Percentiles rank a stretch among this genome's conserved stretches.
These are phyloP conservation scores for Magnolia kwangsiensis DNA, from an alignment of 164 flowering plant species.

Conservation along the genomic window DNA sequence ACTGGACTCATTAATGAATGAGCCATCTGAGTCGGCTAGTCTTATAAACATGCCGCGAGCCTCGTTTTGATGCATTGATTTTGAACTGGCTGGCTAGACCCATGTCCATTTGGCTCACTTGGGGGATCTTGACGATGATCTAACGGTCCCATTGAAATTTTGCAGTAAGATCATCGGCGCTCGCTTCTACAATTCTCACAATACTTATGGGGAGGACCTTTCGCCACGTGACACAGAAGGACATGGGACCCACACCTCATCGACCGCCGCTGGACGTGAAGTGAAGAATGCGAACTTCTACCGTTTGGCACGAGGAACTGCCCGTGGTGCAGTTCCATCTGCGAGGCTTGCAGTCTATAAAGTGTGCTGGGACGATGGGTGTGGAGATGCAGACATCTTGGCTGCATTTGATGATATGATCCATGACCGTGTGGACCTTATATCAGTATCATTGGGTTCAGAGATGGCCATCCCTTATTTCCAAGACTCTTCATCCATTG, in stretches of 20 bases:
- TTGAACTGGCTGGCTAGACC: neutral
- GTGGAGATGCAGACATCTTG: conserved; percentile 62
- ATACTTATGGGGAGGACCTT: neutral
- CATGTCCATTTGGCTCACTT: neutral
- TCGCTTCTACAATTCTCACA: neutral
- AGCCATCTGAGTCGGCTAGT: neutral
- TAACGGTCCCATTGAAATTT: neutral
- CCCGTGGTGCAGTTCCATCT: conserved; percentile 71
- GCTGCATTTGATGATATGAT: conserved; percentile 77
- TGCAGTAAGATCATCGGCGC: conserved; percentile 52
- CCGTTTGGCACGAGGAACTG: conserved; percentile 64
- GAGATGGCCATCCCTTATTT: conserved; percentile 11
- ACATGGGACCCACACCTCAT: conserved; percentile 87
- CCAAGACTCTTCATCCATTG: conserved; percentile 46
- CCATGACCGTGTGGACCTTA: conserved; percentile 74
- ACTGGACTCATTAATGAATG: neutral
- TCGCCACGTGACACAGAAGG: conserved; percentile 37
- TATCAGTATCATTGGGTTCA: conserved; percentile 69
- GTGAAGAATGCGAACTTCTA: conserved; percentile 46
- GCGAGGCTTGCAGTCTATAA: conserved; percentile 79
- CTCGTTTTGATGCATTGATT: too few relatives aligned
- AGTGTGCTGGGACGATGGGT: conserved; percentile 67
- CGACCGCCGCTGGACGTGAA: conserved; percentile 55
- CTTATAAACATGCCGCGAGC: too few relatives aligned
- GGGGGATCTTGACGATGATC: neutral